Evolutionary conservation across 768 basidiomycete species (phyloP).

Genomic region (Collybiopsis confluens): DNA sequence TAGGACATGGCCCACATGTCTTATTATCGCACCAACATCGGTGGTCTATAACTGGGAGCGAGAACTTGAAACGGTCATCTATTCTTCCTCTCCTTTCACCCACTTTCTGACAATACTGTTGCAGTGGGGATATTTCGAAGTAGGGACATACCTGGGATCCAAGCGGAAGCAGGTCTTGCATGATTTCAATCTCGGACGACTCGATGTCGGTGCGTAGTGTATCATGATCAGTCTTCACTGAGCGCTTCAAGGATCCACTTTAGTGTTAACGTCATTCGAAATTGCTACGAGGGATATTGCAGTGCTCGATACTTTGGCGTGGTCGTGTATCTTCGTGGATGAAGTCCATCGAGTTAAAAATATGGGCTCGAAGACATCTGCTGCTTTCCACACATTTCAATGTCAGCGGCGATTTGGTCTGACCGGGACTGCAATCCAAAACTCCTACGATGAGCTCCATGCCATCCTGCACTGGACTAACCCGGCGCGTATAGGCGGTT

Average conservation of each 20-base stretch:
- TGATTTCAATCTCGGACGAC: conserved; percentile 76
- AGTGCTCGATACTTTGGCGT: conserved; percentile 60
- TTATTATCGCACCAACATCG: conserved; percentile 83
- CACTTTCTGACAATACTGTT: neutral
- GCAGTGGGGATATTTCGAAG: conserved; percentile 95
- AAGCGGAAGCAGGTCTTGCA: conserved; percentile 54
- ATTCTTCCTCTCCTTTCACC: neutral
- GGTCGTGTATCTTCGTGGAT: conserved; percentile 77
- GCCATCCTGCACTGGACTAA: conserved; percentile 91
- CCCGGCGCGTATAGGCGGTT: conserved; percentile 70
- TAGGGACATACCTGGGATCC: conserved; percentile 61
- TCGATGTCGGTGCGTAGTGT: conserved; percentile 77
- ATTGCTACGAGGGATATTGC: conserved; percentile 69
- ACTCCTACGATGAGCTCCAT: conserved; percentile 88
- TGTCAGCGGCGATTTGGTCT: conserved; percentile 77
- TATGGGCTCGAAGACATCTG: conserved; percentile 55
- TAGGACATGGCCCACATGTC: conserved; percentile 76
- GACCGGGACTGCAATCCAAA: conserved; percentile 80
- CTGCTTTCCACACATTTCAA: conserved; percentile 66
- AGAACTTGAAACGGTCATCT: conserved; percentile 73
- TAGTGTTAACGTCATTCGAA: conserved; percentile 83
- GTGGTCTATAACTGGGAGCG: conserved; percentile 88
- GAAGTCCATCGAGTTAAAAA: conserved; percentile 93
- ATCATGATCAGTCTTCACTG: too few relatives aligned
- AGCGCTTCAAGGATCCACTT: neutral